These are phyloP conservation scores for Arthrinium phaeospermum DNA, from an alignment of 2,329 filamentous ascomycete genomes.

Conservation along the genomic window DNA sequence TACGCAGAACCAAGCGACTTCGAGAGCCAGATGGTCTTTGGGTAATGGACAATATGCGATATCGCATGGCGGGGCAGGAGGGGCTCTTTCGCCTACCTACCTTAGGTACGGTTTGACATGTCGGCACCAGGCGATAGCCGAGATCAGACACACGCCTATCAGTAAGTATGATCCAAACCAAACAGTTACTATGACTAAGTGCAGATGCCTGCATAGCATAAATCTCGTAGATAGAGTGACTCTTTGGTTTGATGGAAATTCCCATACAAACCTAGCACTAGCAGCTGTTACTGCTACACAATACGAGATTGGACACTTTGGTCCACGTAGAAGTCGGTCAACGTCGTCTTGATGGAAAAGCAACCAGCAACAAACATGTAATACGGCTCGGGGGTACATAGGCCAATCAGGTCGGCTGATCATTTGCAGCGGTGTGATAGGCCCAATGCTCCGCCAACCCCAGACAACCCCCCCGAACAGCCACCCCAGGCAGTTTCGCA, in stretches of 20 bases:
- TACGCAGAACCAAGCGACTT: not conserved
- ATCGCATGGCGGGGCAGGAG: slow-evolving; percentile 15
- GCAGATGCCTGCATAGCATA: not conserved
- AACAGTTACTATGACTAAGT: not conserved
- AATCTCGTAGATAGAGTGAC: not conserved
- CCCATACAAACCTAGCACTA: not conserved
- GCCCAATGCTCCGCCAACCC: not conserved
- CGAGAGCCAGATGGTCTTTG: slow-evolving; percentile 20
- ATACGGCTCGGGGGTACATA: not conserved
- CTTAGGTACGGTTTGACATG: slow-evolving; percentile 11
- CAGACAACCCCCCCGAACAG: not conserved
- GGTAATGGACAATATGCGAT: not conserved
- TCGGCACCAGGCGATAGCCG: slow-evolving; percentile 11
- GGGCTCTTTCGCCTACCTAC: not conserved
- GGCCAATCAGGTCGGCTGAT: slow-evolving; percentile 10
- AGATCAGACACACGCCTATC: not conserved
- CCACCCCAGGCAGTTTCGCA: slow-evolving; percentile 3
- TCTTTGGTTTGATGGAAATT: not conserved
- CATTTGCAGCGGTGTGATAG: not conserved
- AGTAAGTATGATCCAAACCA: not conserved
- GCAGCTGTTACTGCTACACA: not conserved
- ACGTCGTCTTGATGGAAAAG: not conserved
- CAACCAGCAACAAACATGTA: not conserved
- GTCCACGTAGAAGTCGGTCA: no score
- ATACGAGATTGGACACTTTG: no score